Evolutionary conservation across 1,284 basidiomycete genomes (phyloP), one percentile per base, ranked within the genome.

Genomic region (Hemileia vastatrix): DNA sequence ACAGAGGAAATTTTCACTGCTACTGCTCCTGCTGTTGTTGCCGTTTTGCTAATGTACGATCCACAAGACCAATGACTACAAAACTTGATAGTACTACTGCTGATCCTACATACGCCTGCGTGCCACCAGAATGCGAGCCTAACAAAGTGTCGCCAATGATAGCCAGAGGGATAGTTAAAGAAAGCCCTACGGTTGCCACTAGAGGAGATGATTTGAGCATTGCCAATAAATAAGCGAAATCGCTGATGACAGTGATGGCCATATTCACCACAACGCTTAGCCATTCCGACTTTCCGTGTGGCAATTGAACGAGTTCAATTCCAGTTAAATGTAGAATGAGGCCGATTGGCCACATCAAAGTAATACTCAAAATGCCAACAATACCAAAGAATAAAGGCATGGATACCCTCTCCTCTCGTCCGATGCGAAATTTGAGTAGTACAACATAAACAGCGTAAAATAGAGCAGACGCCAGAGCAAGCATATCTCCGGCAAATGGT

Each of bases 171-270:
- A 97, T 96, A 0, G 94, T 96, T n/a, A 97, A 81, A 61, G 87
- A 90, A n/a, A 98, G 81, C 15, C 94, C 94, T 63, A 98, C 81
- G 0, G 94, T 98, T 11, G 90, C 93, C 21, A 95, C 88, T 67
- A 76, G 56, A 11, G 74, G 94, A 1, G 92, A 93, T 2, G 93
- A 96, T 80, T 95, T 96, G 67, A 98, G 83, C 92, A 97, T 95
- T 4, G 93, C 89, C 65, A 71, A n/a, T n/a, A n/a, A 45, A 18
- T 18, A 45, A 15, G 43, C 15, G 43, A 15, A 18, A n/a, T n/a
- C n/a, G n/a, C n/a, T n/a, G n/a, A n/a, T n/a, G n/a, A n/a, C n/a
- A 9, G 21, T n/a, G 15, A 43, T 65, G 63, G 1, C 74, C 74
- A n/a, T n/a, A n/a, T 95, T 97, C 68, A 89, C 77, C n/a, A 86